These are phyloP conservation scores for Candida railenensis DNA, from an alignment of 805 yeast species.

Conservation along the genomic window DNA sequence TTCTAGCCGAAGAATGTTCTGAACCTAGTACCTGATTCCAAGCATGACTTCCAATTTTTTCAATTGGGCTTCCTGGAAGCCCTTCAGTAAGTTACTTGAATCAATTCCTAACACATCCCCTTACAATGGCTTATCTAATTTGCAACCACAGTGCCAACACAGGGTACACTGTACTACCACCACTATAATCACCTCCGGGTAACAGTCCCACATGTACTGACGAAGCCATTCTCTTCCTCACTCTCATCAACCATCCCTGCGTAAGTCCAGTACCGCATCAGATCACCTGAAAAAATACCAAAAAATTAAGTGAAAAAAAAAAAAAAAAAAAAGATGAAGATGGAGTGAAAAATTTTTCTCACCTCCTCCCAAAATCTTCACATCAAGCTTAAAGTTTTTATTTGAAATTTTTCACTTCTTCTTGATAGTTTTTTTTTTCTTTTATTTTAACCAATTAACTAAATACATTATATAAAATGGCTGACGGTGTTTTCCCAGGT, in stretches of 20 bases:
- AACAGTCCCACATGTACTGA: conserved; percentile 1
- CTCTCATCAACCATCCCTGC: no score
- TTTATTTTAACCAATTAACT: conserved; percentile 3
- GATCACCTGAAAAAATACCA: conserved; percentile 6
- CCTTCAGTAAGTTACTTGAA: no score
- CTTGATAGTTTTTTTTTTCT: conserved; percentile 1
- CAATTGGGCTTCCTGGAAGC: no score
- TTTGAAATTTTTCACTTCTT: conserved; percentile 4
- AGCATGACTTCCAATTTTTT: no score
- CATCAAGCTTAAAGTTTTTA: not conserved
- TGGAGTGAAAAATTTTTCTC: conserved; percentile 11
- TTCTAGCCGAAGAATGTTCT: no score
- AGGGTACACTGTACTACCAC: not conserved
- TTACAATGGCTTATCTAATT: no score
- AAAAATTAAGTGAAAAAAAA: not conserved
- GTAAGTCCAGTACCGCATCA: conserved; percentile 9
- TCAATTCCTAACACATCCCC: no score
- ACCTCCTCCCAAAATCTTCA: conserved; percentile 12
- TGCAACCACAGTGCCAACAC: not conserved
- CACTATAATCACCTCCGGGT: conserved; percentile 1
- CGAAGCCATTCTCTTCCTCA: not conserved
- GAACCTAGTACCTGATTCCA: no score
- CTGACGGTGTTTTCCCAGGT: conserved; percentile 99
- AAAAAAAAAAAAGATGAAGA: conserved; percentile 6
- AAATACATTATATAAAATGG: conserved; percentile 47